Conservation (phyloP, 306 rosid species). For the Cicer chorassanicum region DNA sequence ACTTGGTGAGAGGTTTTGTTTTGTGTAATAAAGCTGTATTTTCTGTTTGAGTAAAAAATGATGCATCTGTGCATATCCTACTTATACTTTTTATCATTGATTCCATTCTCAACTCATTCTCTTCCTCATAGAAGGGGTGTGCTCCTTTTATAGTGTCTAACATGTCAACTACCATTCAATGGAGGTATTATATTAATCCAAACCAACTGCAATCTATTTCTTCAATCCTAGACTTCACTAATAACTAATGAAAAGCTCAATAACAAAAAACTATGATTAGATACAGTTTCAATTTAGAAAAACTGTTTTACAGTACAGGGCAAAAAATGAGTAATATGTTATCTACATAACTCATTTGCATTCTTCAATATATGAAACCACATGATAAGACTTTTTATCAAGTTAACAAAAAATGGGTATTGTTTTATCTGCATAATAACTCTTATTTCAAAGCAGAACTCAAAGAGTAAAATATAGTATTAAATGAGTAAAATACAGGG, state of each 20-base stretch:
- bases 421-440: too few relatives aligned
- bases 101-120: conserved; percentile 8
- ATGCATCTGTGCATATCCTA: not conserved
- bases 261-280: not conserved
- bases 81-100: not conserved
- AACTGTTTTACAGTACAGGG: too few relatives aligned
- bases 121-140: not conserved
- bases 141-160: conserved; percentile 11
- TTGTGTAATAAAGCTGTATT: conserved; percentile 36
- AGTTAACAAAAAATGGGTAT: too few relatives aligned
- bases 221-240: not conserved
- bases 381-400: too few relatives aligned
- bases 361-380: too few relatives aligned
- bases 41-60: conserved; percentile 19
- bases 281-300: too few relatives aligned
- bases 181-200: not conserved
- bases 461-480: too few relatives aligned
- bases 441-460: too few relatives aligned
- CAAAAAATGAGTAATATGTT: too few relatives aligned
- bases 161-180: not conserved
- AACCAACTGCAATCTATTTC: not conserved
- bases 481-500: too few relatives aligned
- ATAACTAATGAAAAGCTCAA: not conserved
- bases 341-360: too few relatives aligned
- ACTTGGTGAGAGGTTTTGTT: conserved; percentile 20